These are phyloP conservation scores for Macrophomina tecta DNA, from an alignment of 2,329 filamentous ascomycete species.

Conservation along the genomic window DNA sequence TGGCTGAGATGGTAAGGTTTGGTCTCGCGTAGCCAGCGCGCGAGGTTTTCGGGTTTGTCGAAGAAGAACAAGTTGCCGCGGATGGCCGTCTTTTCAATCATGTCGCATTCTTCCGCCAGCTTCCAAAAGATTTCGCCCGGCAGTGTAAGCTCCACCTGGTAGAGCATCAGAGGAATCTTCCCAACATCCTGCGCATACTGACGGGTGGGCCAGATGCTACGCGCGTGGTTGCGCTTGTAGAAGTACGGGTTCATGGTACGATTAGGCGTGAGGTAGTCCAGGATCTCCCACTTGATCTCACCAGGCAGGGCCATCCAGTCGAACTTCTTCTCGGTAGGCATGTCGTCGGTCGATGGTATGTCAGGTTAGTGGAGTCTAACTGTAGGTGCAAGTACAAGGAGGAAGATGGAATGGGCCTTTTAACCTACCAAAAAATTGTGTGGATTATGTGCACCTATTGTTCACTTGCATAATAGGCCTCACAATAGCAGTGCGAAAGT, in stretches of 20 bases:
- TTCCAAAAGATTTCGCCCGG: background rate
- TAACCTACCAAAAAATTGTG: too few species aligned
- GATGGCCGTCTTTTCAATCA: background rate
- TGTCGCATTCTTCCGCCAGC: background rate
- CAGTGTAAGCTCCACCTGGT: background rate
- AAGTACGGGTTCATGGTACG: background rate
- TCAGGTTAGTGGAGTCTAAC: too few species aligned
- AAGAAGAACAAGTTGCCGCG: slow-evolving; percentile 5
- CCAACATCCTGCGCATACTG: background rate
- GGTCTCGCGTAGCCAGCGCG: background rate
- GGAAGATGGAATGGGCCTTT: too few species aligned
- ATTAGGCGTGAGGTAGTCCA: background rate
- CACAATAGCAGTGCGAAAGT: too few species aligned
- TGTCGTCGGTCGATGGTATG: too few species aligned
- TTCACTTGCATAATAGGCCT: too few species aligned
- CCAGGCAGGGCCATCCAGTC: background rate
- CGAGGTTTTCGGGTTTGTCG: background rate
- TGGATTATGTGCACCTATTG: too few species aligned
- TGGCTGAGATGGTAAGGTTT: background rate
- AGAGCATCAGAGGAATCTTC: background rate
- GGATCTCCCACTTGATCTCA: slow-evolving; percentile 2
- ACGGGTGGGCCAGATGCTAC: background rate
- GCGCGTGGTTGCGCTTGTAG: background rate
- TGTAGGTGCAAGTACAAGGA: too few species aligned
- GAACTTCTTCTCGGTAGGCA: slow-evolving; percentile 7